A percentile compares a stretch with the other conserved stretches of the same genome.
Evolutionary conservation across 441 rosid species (phyloP).

Genomic region (Gossypium davidsonii): DNA sequence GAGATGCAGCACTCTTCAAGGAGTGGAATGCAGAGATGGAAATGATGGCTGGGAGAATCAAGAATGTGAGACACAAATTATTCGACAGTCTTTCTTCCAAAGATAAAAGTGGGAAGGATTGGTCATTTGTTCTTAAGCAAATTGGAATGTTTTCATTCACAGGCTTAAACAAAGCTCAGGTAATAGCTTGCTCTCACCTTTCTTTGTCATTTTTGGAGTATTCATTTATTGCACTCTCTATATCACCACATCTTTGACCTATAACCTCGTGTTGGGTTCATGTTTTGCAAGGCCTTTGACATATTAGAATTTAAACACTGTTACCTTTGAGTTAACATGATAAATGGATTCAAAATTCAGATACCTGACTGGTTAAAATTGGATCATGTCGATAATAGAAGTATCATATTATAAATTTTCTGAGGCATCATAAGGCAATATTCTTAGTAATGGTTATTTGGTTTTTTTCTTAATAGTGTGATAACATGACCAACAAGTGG

Average conservation of each 20-base stretch:
- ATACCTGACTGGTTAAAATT: not conserved
- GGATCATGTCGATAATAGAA: not conserved
- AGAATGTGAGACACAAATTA: slow-evolving; percentile 70
- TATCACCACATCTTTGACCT: not conserved
- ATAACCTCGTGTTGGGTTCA: too few species aligned
- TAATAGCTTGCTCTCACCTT: slow-evolving; percentile 15
- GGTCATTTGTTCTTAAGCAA: slow-evolving; percentile 87
- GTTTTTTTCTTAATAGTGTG: slow-evolving; percentile 43
- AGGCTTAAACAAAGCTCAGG: slow-evolving; percentile 86
- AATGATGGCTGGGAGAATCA: slow-evolving; percentile 95
- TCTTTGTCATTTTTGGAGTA: not conserved
- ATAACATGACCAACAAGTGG: slow-evolving; percentile 91
- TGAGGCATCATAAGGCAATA: not conserved
- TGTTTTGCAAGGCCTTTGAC: too few species aligned
- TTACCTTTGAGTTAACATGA: not conserved
- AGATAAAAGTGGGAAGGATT: slow-evolving; percentile 85
- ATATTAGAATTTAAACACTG: not conserved
- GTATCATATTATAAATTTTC: not conserved
- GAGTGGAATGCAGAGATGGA: slow-evolving; percentile 99
- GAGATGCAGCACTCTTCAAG: slow-evolving; percentile 63
- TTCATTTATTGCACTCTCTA: not conserved
- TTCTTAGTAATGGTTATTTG: not conserved
- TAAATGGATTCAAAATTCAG: not conserved
- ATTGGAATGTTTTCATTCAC: slow-evolving; percentile 99
- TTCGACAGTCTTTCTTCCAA: slow-evolving; percentile 63